A percentile compares a stretch with the other conserved stretches of the same genome.
Evolutionary conservation across 164 flowering plant species (phyloP).

Genomic region (Macadamia tetraphylla): DNA sequence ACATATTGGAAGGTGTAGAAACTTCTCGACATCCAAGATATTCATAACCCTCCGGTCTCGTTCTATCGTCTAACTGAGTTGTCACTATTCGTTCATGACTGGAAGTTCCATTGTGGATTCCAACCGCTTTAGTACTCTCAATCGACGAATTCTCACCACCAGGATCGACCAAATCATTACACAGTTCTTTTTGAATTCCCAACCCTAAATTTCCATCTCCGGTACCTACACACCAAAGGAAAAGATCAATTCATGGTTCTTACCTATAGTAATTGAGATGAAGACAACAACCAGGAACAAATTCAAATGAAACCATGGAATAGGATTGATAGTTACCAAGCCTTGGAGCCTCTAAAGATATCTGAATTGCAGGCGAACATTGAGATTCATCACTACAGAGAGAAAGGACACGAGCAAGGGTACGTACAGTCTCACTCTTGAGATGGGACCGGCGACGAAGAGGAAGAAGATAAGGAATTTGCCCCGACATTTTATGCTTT

Average conservation of each 20-base stretch:
- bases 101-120: background rate
- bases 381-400: conserved; percentile 23
- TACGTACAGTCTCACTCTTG: conserved; percentile 34
- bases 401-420: conserved; percentile 31
- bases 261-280: too few species aligned
- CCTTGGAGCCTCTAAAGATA: background rate
- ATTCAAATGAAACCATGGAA: background rate
- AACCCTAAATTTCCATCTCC: background rate
- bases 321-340: conserved; percentile 7
- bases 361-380: background rate
- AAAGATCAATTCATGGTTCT: too few species aligned
- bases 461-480: too few species aligned
- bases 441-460: conserved; percentile 24
- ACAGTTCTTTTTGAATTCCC: background rate
- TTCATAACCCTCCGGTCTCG: conserved; percentile 12
- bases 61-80: conserved; percentile 15
- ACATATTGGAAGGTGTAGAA: background rate
- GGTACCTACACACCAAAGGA: too few species aligned
- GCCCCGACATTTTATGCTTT: background rate
- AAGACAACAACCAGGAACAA: too few species aligned
- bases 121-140: conserved; percentile 11
- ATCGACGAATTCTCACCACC: conserved; percentile 7
- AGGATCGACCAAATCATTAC: conserved; percentile 7
- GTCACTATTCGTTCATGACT: conserved; percentile 4
- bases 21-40: conserved; percentile 2